phyloP scores from a whole-genome alignment of 2,329 filamentous ascomycete genomes.

The Nemania abortiva region DNA sequence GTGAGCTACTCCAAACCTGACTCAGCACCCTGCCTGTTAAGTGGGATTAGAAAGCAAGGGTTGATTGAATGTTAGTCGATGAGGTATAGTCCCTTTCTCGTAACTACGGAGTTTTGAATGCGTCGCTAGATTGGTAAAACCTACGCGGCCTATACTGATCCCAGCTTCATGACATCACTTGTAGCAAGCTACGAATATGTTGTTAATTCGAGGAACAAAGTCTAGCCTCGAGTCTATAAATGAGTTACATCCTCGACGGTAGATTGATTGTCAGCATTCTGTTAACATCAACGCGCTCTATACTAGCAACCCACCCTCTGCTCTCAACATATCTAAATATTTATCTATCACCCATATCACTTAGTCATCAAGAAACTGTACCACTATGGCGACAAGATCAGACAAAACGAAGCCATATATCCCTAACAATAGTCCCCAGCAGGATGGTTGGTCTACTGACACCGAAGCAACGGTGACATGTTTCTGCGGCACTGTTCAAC shows the following conservation, averaged over 20 bases:
- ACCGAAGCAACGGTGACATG: slow-evolving; percentile 68
- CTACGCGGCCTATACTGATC: neutral
- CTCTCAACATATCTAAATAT: neutral
- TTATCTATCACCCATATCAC: neutral
- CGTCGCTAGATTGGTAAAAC: neutral
- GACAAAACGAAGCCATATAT: slow-evolving; percentile 47
- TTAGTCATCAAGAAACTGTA: neutral
- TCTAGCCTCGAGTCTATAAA: slow-evolving; percentile 10
- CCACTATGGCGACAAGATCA: slow-evolving; percentile 26
- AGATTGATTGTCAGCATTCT: neutral
- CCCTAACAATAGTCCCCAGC: slow-evolving; percentile 52
- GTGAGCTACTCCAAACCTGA: slow-evolving; percentile 4
- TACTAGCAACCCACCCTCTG: neutral
- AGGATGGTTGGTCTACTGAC: slow-evolving; percentile 60
- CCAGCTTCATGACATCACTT: neutral
- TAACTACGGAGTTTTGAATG: neutral
- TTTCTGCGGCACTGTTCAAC: slow-evolving; percentile 68
- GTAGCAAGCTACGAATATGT: slow-evolving; percentile 1
- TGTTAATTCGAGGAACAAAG: neutral
- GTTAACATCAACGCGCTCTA: neutral
- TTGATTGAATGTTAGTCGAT: neutral
- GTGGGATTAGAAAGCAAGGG: neutral
- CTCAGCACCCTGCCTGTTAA: slow-evolving; percentile 10
- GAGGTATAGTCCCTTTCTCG: neutral
- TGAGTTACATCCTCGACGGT: neutral